Percentiles rank a stretch among this genome's conserved stretches.
Evolutionary conservation across 495 filamentous ascomycete species (phyloP).

Genomic region (Penicillium lividum): DNA sequence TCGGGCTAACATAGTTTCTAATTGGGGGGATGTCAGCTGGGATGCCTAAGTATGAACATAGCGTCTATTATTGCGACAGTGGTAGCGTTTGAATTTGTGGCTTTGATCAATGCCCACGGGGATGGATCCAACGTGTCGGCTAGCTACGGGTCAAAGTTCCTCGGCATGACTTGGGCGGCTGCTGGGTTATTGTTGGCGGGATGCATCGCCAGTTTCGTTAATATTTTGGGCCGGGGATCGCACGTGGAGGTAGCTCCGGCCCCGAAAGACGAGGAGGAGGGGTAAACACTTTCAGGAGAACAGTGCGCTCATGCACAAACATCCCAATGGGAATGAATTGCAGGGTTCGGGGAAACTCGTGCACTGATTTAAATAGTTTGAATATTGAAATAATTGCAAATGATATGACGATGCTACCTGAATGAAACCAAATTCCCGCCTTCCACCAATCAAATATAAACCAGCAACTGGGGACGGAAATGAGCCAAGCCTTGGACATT

Average conservation of each 20-base stretch:
- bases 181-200: constrained; percentile 51
- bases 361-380: background rate
- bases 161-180: constrained; percentile 62
- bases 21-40: constrained; percentile 32
- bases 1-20: constrained; percentile 1
- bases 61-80: constrained; percentile 65
- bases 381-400: constrained; percentile 2
- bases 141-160: constrained; percentile 54
- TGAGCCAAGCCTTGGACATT: background rate
- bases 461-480: background rate
- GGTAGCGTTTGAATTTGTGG: constrained; percentile 56
- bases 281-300: background rate
- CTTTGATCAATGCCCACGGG: constrained; percentile 60
- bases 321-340: constrained; percentile 10
- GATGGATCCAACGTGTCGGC: constrained; percentile 55
- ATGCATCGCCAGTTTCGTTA: constrained; percentile 27
- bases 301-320: constrained; percentile 7
- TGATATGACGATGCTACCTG: constrained; percentile 21
- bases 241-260: constrained; percentile 11
- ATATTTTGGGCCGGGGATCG: constrained; percentile 28
- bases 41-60: constrained; percentile 52
- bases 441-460: constrained; percentile 10
- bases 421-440: constrained; percentile 14
- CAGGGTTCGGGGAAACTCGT: constrained; percentile 23
- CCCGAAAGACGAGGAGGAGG: constrained; percentile 23